A percentile compares a stretch with the other conserved stretches of the same genome.
phyloP scores from a whole-genome alignment of 805 yeast genomes.

The Myxozyma udenii region DNA sequence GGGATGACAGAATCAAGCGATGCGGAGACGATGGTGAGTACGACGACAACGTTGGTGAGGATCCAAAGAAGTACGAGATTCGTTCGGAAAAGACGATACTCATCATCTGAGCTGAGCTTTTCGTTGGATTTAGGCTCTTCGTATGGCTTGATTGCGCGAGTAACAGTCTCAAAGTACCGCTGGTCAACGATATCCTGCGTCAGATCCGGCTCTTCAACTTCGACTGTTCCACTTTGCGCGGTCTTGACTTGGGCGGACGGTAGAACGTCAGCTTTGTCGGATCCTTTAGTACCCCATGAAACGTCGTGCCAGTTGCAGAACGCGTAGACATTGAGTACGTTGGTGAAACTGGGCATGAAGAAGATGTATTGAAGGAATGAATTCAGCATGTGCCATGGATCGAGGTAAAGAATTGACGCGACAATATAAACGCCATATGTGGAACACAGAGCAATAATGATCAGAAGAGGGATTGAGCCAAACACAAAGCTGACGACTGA shows the following conservation, averaged over 20 bases:
- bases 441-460: slow-evolving; percentile 58
- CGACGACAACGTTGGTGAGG: slow-evolving; percentile 40
- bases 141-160: slow-evolving; percentile 53
- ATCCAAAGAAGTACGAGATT: slow-evolving; percentile 43
- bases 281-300: slow-evolving; percentile 75
- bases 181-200: slow-evolving; percentile 54
- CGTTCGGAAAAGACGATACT: slow-evolving; percentile 43
- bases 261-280: slow-evolving; percentile 51
- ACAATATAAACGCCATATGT: slow-evolving; percentile 61
- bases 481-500: slow-evolving; percentile 35
- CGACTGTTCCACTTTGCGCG: slow-evolving; percentile 52
- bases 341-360: slow-evolving; percentile 52
- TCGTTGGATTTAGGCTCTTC: slow-evolving; percentile 39
- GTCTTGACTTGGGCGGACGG: slow-evolving; percentile 51
- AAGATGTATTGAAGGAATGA: slow-evolving; percentile 46
- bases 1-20: slow-evolving; percentile 33
- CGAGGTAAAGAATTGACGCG: slow-evolving; percentile 57
- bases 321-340: slow-evolving; percentile 61
- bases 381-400: slow-evolving; percentile 56
- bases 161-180: slow-evolving; percentile 47
- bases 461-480: slow-evolving; percentile 45
- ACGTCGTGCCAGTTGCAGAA: slow-evolving; percentile 70
- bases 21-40: slow-evolving; percentile 41
- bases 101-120: slow-evolving; percentile 37
- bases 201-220: slow-evolving; percentile 51